phyloP scores from a whole-genome alignment of 2,329 filamentous ascomycete genomes.

The Epichloe elymi region DNA sequence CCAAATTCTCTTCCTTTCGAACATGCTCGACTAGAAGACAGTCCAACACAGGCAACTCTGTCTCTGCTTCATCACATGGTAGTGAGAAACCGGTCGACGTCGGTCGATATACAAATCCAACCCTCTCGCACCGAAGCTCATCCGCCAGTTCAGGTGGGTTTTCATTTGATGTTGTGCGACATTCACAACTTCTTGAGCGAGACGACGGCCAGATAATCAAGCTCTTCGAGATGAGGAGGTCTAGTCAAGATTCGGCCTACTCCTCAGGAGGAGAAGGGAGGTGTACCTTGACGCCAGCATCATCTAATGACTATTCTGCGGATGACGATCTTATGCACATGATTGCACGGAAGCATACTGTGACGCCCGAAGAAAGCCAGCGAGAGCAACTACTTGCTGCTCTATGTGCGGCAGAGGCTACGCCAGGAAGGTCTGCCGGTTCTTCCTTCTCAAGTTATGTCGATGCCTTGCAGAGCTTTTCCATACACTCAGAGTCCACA shows the following conservation, averaged over 20 bases:
- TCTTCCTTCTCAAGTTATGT: not conserved
- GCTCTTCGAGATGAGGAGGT: not conserved
- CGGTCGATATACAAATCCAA: not conserved
- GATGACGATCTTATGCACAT: not conserved
- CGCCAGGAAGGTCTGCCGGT: not conserved
- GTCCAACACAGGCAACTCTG: not conserved
- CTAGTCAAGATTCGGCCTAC: not conserved
- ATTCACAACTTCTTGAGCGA: not conserved
- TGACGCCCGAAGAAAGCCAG: slow-evolving; percentile 1
- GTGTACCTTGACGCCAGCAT: slow-evolving; percentile 1
- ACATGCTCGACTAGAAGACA: not conserved
- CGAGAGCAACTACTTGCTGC: slow-evolving; percentile 2
- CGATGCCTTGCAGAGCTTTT: not conserved
- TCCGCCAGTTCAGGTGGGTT: not conserved
- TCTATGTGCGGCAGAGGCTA: not conserved
- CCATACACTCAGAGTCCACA: not conserved
- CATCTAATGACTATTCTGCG: not conserved
- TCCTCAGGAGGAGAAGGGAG: not conserved
- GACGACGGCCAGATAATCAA: not conserved
- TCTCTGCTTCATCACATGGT: not conserved
- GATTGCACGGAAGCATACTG: not conserved
- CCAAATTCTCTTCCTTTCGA: not conserved
- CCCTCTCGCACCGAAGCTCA: not conserved
- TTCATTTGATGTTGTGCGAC: slow-evolving; percentile 1
- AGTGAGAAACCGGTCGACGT: not conserved